These are phyloP conservation scores for Fraxinus greggii DNA, from an alignment of 305 asterid species.

Conservation along the genomic window DNA sequence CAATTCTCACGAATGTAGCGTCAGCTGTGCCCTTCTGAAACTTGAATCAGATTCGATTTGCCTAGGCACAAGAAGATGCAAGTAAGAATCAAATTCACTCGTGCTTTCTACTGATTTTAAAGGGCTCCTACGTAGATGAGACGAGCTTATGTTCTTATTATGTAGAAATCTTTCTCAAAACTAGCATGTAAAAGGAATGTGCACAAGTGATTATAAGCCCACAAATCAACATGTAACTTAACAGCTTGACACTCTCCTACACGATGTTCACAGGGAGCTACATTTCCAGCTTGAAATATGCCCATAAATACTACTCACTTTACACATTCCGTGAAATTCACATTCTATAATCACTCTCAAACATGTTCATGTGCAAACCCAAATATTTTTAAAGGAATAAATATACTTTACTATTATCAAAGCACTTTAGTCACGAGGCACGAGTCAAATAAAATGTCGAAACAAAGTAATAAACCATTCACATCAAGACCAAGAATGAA, in stretches of 20 bases:
- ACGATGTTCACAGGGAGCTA: too few species aligned
- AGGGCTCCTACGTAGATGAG: neutral
- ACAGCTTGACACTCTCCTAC: too few species aligned
- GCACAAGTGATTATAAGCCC: neutral
- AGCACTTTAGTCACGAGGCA: neutral
- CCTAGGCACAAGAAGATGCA: conserved; percentile 32
- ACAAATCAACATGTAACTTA: neutral
- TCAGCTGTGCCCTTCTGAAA: conserved; percentile 68
- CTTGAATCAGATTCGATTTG: conserved; percentile 65
- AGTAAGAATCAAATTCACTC: neutral
- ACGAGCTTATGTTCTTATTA: neutral
- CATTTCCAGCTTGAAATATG: too few species aligned
- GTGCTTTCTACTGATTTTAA: neutral
- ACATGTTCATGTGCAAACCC: neutral
- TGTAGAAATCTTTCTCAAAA: neutral
- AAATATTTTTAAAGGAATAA: too few species aligned
- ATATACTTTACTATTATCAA: too few species aligned
- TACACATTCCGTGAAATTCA: too few species aligned
- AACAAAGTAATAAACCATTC: neutral
- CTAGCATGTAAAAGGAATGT: neutral
- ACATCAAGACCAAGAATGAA: neutral
- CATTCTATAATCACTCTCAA: too few species aligned
- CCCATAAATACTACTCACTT: too few species aligned
- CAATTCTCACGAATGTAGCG: conserved; percentile 82
- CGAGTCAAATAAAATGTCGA: neutral